These are phyloP conservation scores for Hortiboletus flavorubellus DNA, from an alignment of 768 basidiomycete genomes.

Conservation along the genomic window DNA sequence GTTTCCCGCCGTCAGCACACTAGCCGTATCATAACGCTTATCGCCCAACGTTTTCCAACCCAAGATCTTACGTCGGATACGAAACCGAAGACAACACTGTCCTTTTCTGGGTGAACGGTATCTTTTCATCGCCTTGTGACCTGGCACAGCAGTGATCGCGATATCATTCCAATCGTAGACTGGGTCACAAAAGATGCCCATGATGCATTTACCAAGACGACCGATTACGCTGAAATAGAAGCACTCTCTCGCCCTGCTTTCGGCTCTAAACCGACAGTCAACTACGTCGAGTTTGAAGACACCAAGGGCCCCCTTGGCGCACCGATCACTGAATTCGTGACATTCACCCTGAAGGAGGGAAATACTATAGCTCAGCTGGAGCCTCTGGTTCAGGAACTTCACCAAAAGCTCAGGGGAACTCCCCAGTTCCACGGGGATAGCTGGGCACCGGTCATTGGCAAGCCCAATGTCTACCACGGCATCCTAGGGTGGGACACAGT, in stretches of 20 bases:
- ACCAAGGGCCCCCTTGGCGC: slow-evolving; percentile 18
- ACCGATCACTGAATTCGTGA: slow-evolving; percentile 34
- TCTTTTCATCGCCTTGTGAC: not conserved
- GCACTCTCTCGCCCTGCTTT: slow-evolving; percentile 13
- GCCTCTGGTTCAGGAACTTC: slow-evolving; percentile 22
- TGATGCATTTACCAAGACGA: slow-evolving; percentile 11
- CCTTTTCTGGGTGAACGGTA: slow-evolving; percentile 29
- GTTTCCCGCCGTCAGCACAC: not conserved
- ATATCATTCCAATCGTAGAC: slow-evolving; percentile 14
- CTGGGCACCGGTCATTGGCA: slow-evolving; percentile 23
- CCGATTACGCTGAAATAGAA: slow-evolving; percentile 2
- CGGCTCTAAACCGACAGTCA: slow-evolving; percentile 13
- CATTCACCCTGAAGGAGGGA: slow-evolving; percentile 29
- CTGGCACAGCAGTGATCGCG: slow-evolving; percentile 6
- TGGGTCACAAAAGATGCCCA: slow-evolving; percentile 24
- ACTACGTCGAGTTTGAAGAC: slow-evolving; percentile 24
- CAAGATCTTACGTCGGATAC: slow-evolving; percentile 30
- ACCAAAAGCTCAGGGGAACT: slow-evolving; percentile 19
- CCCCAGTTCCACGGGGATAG: slow-evolving; percentile 28
- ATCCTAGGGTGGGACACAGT: slow-evolving; percentile 39
- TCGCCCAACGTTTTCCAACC: slow-evolving; percentile 1
- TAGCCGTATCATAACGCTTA: not conserved
- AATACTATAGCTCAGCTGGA: slow-evolving; percentile 16
- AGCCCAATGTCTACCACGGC: slow-evolving; percentile 23
- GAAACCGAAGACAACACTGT: slow-evolving; percentile 25